Evolutionary conservation across 345 rosid genomes (phyloP), one percentile per base, ranked within the genome.

Genomic region (Eutrema heterophyllum): DNA sequence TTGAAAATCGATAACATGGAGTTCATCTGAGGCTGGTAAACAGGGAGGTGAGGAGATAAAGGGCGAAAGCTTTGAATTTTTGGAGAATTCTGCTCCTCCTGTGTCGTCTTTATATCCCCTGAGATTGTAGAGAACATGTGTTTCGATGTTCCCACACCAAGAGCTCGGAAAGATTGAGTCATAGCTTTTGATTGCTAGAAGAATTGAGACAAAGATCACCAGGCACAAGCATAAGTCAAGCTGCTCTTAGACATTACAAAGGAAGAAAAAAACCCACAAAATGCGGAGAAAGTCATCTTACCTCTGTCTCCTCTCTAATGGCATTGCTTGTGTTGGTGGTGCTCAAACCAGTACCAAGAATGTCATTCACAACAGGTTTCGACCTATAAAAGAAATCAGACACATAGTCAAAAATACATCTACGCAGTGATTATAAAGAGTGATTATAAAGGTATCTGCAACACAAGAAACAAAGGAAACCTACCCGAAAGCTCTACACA

Each of bases 1-100:
- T 77, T 77, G 77, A 77, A 77, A 16, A 77, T 77, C 21, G 81
- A 78, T 13, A 78, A 29, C 81, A 78, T 78, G 52, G 77, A 78
- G 64, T 78, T 78, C 77, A 51, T 72, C 68, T 78, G 81, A 66
- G 81, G 81, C 77, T 78, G 77, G 59, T 78, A 78, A 52, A 78
- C 77, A 5, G 81, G 21, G 26, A 78, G 81, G 41, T 78, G 81
- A 66, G 81, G 81, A 59, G 77, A 72, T 3, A 78, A 7, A 51
- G 77, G 77, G 3, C 81, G 77, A 16, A 78, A 78, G 73, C 77
- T 78, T 49, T 78, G 40, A n/a, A 26, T 10, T 53, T 72, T 78
- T 5, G 72, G 68, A 40, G 71, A 39, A n/a, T 29, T 52, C 35
- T 67, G 71, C 2, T 78, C 73, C 18, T 78, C 73, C 4, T 71